Conservation (phyloP, 768 basidiomycete genomes). For the Vishniacozyma victoriae region DNA sequence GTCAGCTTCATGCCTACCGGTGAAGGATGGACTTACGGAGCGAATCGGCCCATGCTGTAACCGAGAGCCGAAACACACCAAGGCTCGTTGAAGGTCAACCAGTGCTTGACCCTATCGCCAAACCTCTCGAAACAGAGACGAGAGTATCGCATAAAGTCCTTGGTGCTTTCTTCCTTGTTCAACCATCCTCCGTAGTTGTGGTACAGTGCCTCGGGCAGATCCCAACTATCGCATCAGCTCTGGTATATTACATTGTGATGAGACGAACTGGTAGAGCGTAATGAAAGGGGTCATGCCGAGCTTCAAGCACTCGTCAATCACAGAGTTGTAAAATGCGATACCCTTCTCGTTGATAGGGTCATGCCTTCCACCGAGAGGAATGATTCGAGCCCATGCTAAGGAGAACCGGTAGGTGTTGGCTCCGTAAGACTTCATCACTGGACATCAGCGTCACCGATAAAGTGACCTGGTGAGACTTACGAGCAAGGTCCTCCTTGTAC, state of each 20-base stretch:
- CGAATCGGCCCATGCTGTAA: conserved; percentile 66
- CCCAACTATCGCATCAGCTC: conserved; percentile 52
- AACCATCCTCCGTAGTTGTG: conserved; percentile 72
- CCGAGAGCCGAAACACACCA: conserved; percentile 54
- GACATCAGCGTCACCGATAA: background rate
- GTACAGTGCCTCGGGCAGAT: conserved; percentile 67
- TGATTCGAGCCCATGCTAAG: conserved; percentile 68
- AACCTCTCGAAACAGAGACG: conserved; percentile 66
- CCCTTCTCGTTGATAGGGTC: conserved; percentile 68
- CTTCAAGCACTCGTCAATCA: conserved; percentile 63
- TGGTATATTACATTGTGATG: background rate
- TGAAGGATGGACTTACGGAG: conserved; percentile 14
- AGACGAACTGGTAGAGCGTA: conserved; percentile 22
- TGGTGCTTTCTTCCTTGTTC: conserved; percentile 60
- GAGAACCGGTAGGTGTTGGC: conserved; percentile 72
- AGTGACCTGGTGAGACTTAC: conserved; percentile 11
- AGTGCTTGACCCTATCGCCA: conserved; percentile 70
- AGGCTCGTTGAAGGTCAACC: conserved; percentile 73
- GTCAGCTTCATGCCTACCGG: background rate
- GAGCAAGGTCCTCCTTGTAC: conserved; percentile 50
- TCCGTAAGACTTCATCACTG: conserved; percentile 58
- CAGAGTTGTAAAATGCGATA: conserved; percentile 62
- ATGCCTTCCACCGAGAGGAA: conserved; percentile 61
- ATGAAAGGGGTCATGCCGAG: conserved; percentile 54
- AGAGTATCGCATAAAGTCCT: conserved; percentile 62